Conservation (phyloP, 2,329 filamentous ascomycete genomes). For the Clonostachys chloroleuca region DNA sequence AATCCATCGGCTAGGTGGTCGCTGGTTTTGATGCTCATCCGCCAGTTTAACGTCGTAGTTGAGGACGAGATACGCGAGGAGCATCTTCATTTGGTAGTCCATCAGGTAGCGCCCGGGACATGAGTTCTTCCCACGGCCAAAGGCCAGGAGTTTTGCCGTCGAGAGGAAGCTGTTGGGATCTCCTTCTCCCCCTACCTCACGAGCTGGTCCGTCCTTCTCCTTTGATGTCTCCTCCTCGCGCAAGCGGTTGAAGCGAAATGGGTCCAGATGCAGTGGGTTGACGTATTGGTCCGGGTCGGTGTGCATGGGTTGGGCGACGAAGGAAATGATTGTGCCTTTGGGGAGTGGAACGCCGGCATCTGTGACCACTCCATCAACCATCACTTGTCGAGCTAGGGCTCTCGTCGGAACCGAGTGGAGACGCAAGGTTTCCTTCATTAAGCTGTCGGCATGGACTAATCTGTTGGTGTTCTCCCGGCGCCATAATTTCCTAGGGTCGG, state of each 20-base stretch:
- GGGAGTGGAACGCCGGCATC: slow-evolving; percentile 23
- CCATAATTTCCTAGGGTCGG: slow-evolving; percentile 19
- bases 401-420: slow-evolving; percentile 9
- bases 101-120: slow-evolving; percentile 33
- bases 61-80: slow-evolving; percentile 21
- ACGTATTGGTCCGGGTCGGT: slow-evolving; percentile 21
- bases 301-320: slow-evolving; percentile 22
- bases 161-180: slow-evolving; percentile 15
- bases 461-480: slow-evolving; percentile 26
- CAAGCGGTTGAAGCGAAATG: slow-evolving; percentile 30
- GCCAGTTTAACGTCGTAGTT: slow-evolving; percentile 19
- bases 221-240: background rate
- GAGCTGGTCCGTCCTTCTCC: background rate
- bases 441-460: slow-evolving; percentile 33
- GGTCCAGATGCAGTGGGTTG: slow-evolving; percentile 29
- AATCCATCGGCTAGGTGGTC: slow-evolving; percentile 6
- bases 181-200: background rate
- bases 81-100: slow-evolving; percentile 28
- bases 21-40: background rate
- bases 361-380: slow-evolving; percentile 18
- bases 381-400: slow-evolving; percentile 14
- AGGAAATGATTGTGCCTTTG: slow-evolving; percentile 22
- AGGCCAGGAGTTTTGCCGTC: slow-evolving; percentile 23
- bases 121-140: slow-evolving; percentile 29
- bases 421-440: slow-evolving; percentile 32